phyloP scores from a whole-genome alignment of 139 green algal genomes.

The Medakamo hakoo region DNA sequence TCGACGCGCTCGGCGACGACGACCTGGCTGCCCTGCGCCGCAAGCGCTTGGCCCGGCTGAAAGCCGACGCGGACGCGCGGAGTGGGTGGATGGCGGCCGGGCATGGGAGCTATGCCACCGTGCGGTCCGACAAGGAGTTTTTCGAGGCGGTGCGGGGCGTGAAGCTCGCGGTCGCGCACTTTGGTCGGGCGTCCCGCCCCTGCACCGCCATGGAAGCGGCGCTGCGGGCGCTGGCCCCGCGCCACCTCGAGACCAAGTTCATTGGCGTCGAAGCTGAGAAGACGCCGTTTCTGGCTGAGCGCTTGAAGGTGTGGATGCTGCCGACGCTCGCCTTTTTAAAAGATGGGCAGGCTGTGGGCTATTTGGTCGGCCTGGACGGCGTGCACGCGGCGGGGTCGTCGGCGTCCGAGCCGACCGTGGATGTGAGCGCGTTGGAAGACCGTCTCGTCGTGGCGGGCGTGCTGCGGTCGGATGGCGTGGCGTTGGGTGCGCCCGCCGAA shows the following conservation, averaged over 20 bases:
- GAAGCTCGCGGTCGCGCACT: background rate
- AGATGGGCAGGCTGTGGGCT: constrained; percentile 53
- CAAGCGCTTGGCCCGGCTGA: background rate
- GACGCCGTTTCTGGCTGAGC: constrained; percentile 62
- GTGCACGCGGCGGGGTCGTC: constrained; percentile 16
- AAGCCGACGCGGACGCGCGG: background rate
- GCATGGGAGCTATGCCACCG: background rate
- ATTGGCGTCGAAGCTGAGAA: constrained; percentile 77
- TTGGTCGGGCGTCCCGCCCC: background rate
- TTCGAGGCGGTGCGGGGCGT: background rate
- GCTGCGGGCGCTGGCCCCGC: background rate
- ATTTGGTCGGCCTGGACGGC: constrained; percentile 46
- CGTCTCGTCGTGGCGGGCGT: constrained; percentile 8
- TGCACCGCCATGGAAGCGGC: background rate
- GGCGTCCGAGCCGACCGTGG: constrained; percentile 29
- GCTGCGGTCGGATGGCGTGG: too few species aligned
- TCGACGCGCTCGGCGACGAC: background rate
- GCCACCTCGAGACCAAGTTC: constrained; percentile 66
- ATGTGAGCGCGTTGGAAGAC: constrained; percentile 9
- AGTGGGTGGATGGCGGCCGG: background rate
- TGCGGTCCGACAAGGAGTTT: background rate
- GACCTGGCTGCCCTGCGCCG: background rate
- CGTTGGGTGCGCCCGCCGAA: constrained; percentile 9
- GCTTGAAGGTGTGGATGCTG: constrained; percentile 73
- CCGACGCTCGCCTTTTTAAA: constrained; percentile 69